Conservation (phyloP, 345 rosid species). For the Theobroma cacao region DNA sequence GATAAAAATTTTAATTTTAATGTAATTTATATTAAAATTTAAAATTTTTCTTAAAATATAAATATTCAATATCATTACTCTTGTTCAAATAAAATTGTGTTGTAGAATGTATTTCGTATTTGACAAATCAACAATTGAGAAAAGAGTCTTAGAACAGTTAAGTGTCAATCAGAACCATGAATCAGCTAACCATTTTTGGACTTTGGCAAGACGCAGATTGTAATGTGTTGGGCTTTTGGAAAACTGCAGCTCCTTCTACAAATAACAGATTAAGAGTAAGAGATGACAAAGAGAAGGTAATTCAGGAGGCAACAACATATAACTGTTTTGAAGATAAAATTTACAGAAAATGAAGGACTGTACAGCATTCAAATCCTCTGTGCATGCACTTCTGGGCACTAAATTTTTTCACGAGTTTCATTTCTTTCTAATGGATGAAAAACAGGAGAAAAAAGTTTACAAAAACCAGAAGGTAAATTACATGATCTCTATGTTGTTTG, state of each 20-base stretch:
- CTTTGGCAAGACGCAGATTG: neutral
- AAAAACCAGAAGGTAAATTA: neutral
- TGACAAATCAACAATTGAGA: no score
- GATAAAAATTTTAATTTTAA: no score
- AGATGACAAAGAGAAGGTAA: neutral
- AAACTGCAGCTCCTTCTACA: neutral
- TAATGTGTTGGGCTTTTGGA: neutral
- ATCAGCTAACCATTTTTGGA: no score
- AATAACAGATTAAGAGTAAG: no score
- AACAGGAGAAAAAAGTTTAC: neutral
- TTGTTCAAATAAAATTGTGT: no score
- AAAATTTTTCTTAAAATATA: no score
- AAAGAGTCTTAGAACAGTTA: no score
- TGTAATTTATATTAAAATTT: no score
- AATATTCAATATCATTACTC: no score
- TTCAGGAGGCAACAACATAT: neutral
- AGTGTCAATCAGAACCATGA: no score
- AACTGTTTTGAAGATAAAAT: neutral
- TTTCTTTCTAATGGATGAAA: conserved; percentile 2
- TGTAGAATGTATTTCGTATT: no score
- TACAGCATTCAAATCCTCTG: neutral
- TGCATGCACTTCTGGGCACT: neutral
- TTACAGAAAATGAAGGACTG: conserved; percentile 12
- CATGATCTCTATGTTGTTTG: neutral
- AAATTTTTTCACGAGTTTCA: neutral